Evolutionary conservation across 1,284 basidiomycete genomes (phyloP).

Genomic region (Heterobasidion annosum): DNA sequence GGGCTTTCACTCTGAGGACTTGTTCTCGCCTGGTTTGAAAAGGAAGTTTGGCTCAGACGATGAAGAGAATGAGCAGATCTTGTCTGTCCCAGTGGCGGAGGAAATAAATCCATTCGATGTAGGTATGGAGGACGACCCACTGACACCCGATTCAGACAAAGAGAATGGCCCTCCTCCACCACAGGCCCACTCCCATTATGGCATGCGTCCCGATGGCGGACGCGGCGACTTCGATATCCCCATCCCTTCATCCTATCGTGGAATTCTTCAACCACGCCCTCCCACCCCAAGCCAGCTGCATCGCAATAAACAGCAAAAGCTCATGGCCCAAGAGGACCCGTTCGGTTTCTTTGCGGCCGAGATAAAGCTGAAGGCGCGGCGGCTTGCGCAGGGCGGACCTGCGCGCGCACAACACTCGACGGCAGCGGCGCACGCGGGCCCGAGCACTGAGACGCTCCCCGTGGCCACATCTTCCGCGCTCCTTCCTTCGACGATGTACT

Average conservation of each 20-base stretch:
- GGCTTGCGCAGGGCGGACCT: slow-evolving; percentile 5
- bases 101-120: slow-evolving; percentile 1
- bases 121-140: neutral
- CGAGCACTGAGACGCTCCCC: slow-evolving; percentile 1
- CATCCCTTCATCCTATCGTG: neutral
- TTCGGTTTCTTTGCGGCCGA: slow-evolving; percentile 36
- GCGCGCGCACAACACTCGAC: neutral
- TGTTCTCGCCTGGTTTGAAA: neutral
- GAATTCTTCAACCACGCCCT: slow-evolving; percentile 6
- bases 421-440: neutral
- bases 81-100: neutral
- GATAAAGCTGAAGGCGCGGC: slow-evolving; percentile 22
- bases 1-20: neutral
- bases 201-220: neutral
- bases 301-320: slow-evolving; percentile 3
- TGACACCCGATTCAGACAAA: neutral
- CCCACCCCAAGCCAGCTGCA: slow-evolving; percentile 5
- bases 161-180: neutral
- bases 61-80: neutral
- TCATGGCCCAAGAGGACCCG: slow-evolving; percentile 23
- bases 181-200: neutral
- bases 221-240: slow-evolving; percentile 8
- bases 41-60: neutral
- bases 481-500: slow-evolving; percentile 13
- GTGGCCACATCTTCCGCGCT: slow-evolving; percentile 5